Percentiles rank a stretch among this genome's conserved stretches.
Conservation (phyloP, 208 protist species). For the Lotmaria passim region DNA sequence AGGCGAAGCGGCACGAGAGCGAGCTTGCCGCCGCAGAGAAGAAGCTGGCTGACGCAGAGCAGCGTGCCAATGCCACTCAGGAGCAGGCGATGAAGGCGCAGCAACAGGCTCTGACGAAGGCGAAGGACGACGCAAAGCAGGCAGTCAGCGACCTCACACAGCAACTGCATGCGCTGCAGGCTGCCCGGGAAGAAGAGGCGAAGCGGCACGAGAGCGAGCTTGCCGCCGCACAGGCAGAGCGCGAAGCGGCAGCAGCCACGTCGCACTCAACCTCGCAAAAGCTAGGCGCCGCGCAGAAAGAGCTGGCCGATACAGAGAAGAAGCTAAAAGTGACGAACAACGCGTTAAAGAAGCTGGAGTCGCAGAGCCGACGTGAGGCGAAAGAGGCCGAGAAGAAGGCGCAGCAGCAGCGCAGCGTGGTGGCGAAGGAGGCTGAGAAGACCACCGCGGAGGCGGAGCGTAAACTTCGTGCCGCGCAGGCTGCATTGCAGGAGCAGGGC, state of each 20-base stretch:
- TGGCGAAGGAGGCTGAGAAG: constrained; percentile 3
- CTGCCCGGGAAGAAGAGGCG: no score
- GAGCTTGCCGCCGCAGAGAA: no score
- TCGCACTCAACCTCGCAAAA: neutral
- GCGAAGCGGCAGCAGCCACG: constrained; percentile 4
- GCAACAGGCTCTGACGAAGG: no score
- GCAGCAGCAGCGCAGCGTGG: constrained; percentile 4
- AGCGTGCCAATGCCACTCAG: no score
- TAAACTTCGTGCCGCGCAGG: constrained; percentile 9
- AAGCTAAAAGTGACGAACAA: constrained; percentile 2
- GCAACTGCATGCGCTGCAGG: no score
- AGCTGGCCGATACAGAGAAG: constrained; percentile 8
- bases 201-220: no score
- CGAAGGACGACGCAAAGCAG: no score
- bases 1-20: no score
- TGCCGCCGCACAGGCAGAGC: neutral
- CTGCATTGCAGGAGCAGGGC: constrained; percentile 14
- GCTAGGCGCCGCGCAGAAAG: constrained; percentile 4
- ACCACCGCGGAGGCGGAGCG: constrained; percentile 7
- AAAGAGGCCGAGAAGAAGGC: constrained; percentile 10
- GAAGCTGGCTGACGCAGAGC: no score
- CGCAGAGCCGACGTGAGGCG: constrained; percentile 7
- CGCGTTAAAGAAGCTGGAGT: constrained; percentile 17
- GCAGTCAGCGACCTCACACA: no score
- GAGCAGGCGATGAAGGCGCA: no score